These are phyloP conservation scores for Pseudocercospora vitis DNA, from an alignment of 2,329 filamentous ascomycete genomes.

Conservation along the genomic window DNA sequence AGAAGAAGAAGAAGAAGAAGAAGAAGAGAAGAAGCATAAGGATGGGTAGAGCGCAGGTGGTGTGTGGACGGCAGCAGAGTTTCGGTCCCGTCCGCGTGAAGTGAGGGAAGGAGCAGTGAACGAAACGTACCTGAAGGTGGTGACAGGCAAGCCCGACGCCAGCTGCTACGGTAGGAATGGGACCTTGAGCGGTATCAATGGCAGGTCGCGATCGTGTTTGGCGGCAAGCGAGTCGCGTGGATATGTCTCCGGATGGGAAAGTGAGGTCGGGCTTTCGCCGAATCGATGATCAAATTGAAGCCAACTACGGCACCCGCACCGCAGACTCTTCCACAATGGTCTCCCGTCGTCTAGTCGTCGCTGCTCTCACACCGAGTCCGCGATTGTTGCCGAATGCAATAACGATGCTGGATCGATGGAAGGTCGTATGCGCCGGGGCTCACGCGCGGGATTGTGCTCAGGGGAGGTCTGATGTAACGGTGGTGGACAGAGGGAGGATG, in stretches of 20 bases:
- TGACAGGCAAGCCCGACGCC: conserved; percentile 13
- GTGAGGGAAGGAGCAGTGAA: conserved; percentile 25
- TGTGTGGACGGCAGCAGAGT: conserved; percentile 9
- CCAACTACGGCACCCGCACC: conserved; percentile 3
- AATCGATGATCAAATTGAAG: conserved; percentile 7
- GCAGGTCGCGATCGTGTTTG: conserved; percentile 14
- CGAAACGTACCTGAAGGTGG: conserved; percentile 23
- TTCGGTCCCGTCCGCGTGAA: conserved; percentile 9
- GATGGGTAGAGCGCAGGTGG: too few species aligned
- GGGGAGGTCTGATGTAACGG: conserved; percentile 10
- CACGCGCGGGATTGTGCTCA: conserved; percentile 4
- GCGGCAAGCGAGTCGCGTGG: conserved; percentile 23
- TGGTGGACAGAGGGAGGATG: conserved; percentile 1
- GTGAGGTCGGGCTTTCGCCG: conserved; percentile 6
- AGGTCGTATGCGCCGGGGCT: conserved; percentile 5
- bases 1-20: conserved; percentile 23
- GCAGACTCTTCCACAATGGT: not conserved
- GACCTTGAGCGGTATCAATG: conserved; percentile 15
- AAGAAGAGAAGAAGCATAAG: too few species aligned
- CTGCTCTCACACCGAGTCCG: conserved; percentile 1
- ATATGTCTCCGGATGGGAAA: not conserved
- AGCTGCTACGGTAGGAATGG: conserved; percentile 18
- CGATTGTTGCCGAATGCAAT: conserved; percentile 3
- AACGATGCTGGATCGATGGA: conserved; percentile 15
- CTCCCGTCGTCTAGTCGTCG: not conserved